Percentiles rank a stretch among this genome's conserved stretches.
These are phyloP conservation scores for Fusarium ambrosium DNA, from an alignment of 2,329 filamentous ascomycete genomes.

Conservation along the genomic window DNA sequence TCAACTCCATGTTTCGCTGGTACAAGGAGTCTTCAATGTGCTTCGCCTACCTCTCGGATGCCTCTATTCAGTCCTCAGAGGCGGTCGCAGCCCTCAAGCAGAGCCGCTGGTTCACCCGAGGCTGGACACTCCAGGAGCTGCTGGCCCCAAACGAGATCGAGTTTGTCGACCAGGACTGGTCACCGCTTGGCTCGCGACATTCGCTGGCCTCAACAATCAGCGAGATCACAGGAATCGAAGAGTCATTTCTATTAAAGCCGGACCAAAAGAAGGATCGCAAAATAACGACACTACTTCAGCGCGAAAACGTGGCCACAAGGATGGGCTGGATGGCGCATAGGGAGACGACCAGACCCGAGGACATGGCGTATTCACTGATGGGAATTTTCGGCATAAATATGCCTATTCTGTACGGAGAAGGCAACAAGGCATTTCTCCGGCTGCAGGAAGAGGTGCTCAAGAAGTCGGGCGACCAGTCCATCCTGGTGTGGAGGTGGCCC, in stretches of 20 bases:
- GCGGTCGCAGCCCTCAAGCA: constrained; percentile 33
- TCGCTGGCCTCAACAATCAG: constrained; percentile 37
- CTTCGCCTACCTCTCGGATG: constrained; percentile 44
- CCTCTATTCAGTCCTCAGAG: constrained; percentile 30
- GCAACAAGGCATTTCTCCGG: constrained; percentile 50
- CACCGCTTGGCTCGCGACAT: constrained; percentile 36
- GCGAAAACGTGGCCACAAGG: constrained; percentile 48
- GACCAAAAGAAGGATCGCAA: constrained; percentile 37
- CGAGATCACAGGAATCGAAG: constrained; percentile 43
- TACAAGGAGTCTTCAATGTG: constrained; percentile 40
- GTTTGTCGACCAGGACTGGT: constrained; percentile 45
- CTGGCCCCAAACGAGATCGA: constrained; percentile 44
- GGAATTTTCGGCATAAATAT: constrained; percentile 54
- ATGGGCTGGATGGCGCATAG: constrained; percentile 55
- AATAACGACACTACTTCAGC: constrained; percentile 36
- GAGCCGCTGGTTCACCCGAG: constrained; percentile 44
- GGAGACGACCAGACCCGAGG: constrained; percentile 48
- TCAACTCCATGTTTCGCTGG: constrained; percentile 48
- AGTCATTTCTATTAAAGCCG: constrained; percentile 32
- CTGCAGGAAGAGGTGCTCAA: constrained; percentile 54
- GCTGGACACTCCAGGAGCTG: constrained; percentile 47
- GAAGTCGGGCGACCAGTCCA: constrained; percentile 51
- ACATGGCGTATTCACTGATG: constrained; percentile 53
- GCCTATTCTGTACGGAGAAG: constrained; percentile 54
- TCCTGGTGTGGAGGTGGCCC: constrained; percentile 50